Evolutionary conservation across 2,329 filamentous ascomycete genomes (phyloP).

Genomic region (Cercospora sp.): DNA sequence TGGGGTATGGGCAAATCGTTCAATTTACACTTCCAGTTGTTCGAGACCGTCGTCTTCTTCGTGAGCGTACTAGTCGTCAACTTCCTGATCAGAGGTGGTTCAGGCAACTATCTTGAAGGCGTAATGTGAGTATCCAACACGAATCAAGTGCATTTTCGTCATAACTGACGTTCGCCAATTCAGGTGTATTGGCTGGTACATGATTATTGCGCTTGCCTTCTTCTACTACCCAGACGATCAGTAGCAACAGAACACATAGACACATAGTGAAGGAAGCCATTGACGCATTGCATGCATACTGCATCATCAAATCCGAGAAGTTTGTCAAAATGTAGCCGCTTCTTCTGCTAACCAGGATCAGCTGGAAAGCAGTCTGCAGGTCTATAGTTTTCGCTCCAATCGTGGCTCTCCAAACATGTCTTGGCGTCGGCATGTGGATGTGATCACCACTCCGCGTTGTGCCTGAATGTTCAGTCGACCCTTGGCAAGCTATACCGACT

Average conservation of each 20-base stretch:
- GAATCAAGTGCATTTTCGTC: not conserved
- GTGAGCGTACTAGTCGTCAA: conserved; percentile 82
- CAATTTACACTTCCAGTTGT: conserved; percentile 79
- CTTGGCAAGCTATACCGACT: conserved; percentile 4
- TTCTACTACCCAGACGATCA: conserved; percentile 54
- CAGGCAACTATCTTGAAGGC: conserved; percentile 84
- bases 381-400: conserved; percentile 14
- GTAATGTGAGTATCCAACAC: conserved; percentile 47
- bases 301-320: not conserved
- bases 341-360: conserved; percentile 1
- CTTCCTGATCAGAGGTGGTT: conserved; percentile 79
- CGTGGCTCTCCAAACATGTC: not conserved
- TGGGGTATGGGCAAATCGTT: conserved; percentile 55
- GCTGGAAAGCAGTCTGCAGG: not conserved
- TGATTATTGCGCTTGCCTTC: conserved; percentile 61
- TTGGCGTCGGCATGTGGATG: conserved; percentile 8
- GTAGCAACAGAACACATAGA: not conserved
- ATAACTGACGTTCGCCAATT: not conserved
- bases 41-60: conserved; percentile 84
- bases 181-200: conserved; percentile 51
- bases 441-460: conserved; percentile 1
- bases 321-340: not conserved
- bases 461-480: conserved; percentile 3
- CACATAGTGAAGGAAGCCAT: not conserved
- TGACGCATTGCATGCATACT: not conserved